Evolutionary conservation across 1,284 basidiomycete genomes (phyloP), one percentile per base, ranked within the genome.

Genomic region (Pseudozyma sp.): DNA sequence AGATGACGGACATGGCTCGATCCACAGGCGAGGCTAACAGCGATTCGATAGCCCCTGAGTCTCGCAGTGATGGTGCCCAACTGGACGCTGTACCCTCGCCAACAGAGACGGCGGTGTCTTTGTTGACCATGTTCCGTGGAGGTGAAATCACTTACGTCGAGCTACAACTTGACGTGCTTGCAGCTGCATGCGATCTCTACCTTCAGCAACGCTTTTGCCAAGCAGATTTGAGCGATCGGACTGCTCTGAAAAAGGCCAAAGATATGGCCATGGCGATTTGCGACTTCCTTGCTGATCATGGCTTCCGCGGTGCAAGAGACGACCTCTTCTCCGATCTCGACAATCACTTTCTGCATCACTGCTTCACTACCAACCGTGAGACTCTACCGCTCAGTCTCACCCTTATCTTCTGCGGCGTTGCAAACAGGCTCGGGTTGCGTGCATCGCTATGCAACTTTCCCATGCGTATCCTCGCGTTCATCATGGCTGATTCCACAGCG

Each of bases 401-500:
- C 0, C 34, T 76, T 40, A 70, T 79, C 52, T 79, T 77, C 31
- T 77, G 77, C 40, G 66, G 67, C 25, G 35, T 79, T 12, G 64
- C 77, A 31, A 74, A 69, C 39, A 60, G 77, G 12, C 66, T 79
- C 10, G 77, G 77, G 10, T 45, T 79, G 6, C 44, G 45, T 13
- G 67, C 77, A 9, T 63, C 67, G 36, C 61, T 75, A 6, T 72
- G 65, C 60, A 77, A 77, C 49, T 74, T 71, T 36, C 77, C 77
- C 1, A 66, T 57, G 51, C 54, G 67, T 9, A 68, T 78, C 52
- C 47, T 77, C 1, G 77, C 73, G 1, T 59, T 78, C 18, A 54
- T 76, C 43, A 53, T 47, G 40, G 52, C 50, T 1, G 55, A 72
- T 25, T 38, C 49, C 4, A 16, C 42, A 8, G 52, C 52, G 39